Percentiles rank a stretch among this genome's conserved stretches.
phyloP scores from a whole-genome alignment of 768 basidiomycete genomes.

The Leccinum obscurum region DNA sequence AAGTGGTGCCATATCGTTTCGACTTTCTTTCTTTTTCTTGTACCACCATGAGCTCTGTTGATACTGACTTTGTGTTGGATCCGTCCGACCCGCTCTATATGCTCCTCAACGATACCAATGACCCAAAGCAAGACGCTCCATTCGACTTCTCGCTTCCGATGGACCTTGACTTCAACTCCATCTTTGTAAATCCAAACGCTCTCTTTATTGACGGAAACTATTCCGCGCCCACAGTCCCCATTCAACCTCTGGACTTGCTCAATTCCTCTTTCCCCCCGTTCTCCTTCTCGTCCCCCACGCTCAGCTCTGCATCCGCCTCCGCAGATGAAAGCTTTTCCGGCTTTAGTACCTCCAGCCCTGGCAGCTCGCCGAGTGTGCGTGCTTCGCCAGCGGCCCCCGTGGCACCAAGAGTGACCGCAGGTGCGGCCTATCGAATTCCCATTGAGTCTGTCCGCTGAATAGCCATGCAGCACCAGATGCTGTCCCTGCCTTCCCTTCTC shows the following conservation, averaged over 20 bases:
- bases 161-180: slow-evolving; percentile 62
- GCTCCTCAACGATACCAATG: slow-evolving; percentile 48
- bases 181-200: slow-evolving; percentile 65
- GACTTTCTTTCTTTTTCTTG: not conserved
- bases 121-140: slow-evolving; percentile 35
- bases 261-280: slow-evolving; percentile 41
- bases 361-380: slow-evolving; percentile 30
- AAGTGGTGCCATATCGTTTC: slow-evolving; percentile 24
- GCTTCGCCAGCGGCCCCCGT: slow-evolving; percentile 32
- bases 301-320: slow-evolving; percentile 35
- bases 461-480: slow-evolving; percentile 27
- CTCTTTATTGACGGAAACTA: slow-evolving; percentile 45
- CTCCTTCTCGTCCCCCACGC: slow-evolving; percentile 40
- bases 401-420: slow-evolving; percentile 24
- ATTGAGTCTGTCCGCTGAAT: not conserved
- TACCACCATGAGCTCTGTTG: slow-evolving; percentile 18
- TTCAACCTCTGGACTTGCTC: slow-evolving; percentile 33
- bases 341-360: slow-evolving; percentile 27
- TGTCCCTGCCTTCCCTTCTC: slow-evolving; percentile 19
- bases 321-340: slow-evolving; percentile 29
- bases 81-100: slow-evolving; percentile 60
- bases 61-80: slow-evolving; percentile 49
- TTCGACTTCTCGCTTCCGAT: slow-evolving; percentile 45
- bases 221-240: slow-evolving; percentile 13
- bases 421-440: slow-evolving; percentile 3